Percentiles rank a stretch among this genome's conserved stretches.
Evolutionary conservation across 352 stramenopile genomes (phyloP).

Genomic region (Thalassiosira ordinaria): DNA sequence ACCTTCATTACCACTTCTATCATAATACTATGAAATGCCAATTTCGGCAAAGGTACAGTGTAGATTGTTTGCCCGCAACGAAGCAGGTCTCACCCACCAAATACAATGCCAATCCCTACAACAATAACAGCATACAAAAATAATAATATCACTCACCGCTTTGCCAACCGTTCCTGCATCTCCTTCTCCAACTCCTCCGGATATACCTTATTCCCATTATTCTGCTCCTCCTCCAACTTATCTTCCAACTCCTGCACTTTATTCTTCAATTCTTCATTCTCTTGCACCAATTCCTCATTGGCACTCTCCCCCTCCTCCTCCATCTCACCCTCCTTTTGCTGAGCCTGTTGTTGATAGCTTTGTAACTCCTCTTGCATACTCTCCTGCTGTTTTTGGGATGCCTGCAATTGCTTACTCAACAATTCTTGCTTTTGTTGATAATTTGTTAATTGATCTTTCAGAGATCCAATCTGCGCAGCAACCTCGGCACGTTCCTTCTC

Average conservation of each 20-base stretch:
- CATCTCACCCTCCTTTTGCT: background rate
- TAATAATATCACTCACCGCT: slow-evolving; percentile 31
- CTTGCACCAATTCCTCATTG: slow-evolving; percentile 1
- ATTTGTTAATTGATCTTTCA: background rate
- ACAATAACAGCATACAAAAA: no score
- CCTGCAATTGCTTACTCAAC: background rate
- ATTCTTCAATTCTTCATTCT: slow-evolving; percentile 10
- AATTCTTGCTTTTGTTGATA: background rate
- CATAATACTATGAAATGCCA: no score
- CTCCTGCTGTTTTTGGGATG: background rate
- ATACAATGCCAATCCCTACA: no score
- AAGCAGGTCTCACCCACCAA: no score
- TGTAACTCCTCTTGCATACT: background rate
- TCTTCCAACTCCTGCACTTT: slow-evolving; percentile 18
- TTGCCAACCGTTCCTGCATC: slow-evolving; percentile 34
- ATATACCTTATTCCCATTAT: no score
- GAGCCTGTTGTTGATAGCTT: background rate
- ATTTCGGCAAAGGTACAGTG: no score
- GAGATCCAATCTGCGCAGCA: no score
- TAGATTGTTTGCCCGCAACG: no score
- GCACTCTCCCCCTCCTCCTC: background rate
- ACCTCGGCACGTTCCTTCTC: background rate
- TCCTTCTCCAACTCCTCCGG: slow-evolving; percentile 30
- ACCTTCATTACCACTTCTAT: no score
- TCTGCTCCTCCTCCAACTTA: slow-evolving; percentile 3